phyloP scores from a whole-genome alignment of 164 flowering plant genomes.

The Stephania yunnanensis region DNA sequence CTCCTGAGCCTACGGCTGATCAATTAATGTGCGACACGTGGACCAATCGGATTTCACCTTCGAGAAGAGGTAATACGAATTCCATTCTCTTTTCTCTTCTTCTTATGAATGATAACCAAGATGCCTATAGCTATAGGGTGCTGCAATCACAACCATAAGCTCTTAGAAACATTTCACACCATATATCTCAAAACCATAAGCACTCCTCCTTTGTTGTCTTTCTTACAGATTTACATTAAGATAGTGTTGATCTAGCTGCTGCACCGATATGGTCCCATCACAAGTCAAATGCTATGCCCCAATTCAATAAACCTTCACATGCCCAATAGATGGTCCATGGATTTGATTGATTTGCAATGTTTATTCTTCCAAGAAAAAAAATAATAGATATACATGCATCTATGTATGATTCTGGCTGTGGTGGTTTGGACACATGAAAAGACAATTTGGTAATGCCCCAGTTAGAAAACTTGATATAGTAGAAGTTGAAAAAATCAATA shows the following conservation, averaged over 20 bases:
- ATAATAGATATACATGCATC: no score
- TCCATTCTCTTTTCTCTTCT: background rate
- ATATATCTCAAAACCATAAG: background rate
- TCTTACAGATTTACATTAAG: background rate
- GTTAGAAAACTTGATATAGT: no score
- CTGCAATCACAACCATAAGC: constrained; percentile 11
- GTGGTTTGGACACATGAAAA: no score
- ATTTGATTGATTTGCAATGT: background rate
- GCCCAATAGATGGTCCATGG: background rate
- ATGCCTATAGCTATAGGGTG: background rate
- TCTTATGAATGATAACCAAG: background rate
- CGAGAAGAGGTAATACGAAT: constrained; percentile 14
- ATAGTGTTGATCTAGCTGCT: background rate
- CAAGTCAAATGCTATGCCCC: background rate
- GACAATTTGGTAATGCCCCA: no score
- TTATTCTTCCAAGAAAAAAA: background rate
- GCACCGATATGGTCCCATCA: background rate
- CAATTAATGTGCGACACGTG: constrained; percentile 32
- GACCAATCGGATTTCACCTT: constrained; percentile 23
- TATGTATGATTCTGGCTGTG: no score
- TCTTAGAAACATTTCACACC: constrained; percentile 6
- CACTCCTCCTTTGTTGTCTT: background rate
- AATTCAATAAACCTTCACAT: background rate
- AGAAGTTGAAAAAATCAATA: no score
- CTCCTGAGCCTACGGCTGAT: background rate